Evolutionary conservation across 78 protist species (phyloP), one percentile per base, ranked within the genome.

Genomic region (Dictyostelium brefeldianum): DNA sequence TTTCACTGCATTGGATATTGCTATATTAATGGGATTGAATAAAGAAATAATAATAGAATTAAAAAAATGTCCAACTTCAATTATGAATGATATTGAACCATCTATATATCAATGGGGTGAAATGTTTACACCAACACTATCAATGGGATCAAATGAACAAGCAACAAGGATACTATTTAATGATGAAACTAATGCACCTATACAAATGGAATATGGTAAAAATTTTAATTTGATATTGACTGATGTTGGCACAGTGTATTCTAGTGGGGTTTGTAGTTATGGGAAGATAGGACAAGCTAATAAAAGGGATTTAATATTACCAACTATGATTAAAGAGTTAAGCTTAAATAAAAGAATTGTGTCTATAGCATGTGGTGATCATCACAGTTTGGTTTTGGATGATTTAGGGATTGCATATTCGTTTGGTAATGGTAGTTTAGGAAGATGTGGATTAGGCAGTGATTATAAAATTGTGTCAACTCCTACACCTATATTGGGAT

Each of bases 351-450:
- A 87, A 36, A 53, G 70, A 22, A 87, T 87, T 1, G 25, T 11
- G 5, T 22, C 71, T 12, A 87, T 87, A n/a, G 78, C 85, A 22
- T 87, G 93, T 77, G 93, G 93, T 27, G 43, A 54, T 17, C 83
- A 87, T 15, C 80, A 71, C n/a, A 54, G 84, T 2, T 9, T 87
- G 78, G 84, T 56, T 18, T 22, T 87, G n/a, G 18, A 50, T 50
- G 56, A 74, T n/a, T 5, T 10, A n/a, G 84, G 84, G 10, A 10
- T 20, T 20, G 85, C 77, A 17, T 87, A 57, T 36, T 27, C 75
- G 0, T 87, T 77, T 77, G 93, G 93, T 50, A 46, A 64, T 36
- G 75, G 64, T 2, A 5, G n/a, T 1, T 15, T 48, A 22, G 93
- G 93, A 4, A 87, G 80, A 43, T 70, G 77, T 0, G 93, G 93